Conservation (phyloP, 495 filamentous ascomycete species). For the Xylaria telfairii region DNA sequence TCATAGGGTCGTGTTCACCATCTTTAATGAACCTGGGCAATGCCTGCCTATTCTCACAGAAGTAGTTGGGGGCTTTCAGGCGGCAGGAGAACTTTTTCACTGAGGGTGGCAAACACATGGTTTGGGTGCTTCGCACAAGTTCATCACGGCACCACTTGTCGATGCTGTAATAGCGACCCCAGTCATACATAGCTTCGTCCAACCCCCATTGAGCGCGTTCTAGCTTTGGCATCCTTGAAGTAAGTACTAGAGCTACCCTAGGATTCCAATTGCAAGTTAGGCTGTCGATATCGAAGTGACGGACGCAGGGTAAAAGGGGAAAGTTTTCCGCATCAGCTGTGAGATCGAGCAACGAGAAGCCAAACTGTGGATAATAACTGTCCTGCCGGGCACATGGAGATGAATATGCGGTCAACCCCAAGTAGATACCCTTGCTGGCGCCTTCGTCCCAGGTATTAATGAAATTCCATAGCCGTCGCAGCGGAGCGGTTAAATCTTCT, state of each 20-base stretch:
- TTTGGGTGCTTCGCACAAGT: background rate
- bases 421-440: background rate
- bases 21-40: background rate
- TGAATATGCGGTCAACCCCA: background rate
- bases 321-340: background rate
- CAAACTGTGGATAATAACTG: background rate
- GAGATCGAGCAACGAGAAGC: slow-evolving; percentile 4
- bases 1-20: background rate
- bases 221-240: slow-evolving; percentile 5
- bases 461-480: background rate
- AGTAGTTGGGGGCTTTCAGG: background rate
- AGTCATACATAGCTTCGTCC: background rate
- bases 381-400: background rate
- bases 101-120: background rate
- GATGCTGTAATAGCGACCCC: slow-evolving; percentile 12
- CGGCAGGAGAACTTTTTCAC: background rate
- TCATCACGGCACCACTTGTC: background rate
- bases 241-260: background rate
- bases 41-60: background rate
- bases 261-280: background rate
- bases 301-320: background rate
- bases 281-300: background rate
- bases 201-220: background rate
- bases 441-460: background rate
- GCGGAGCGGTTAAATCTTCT: background rate